Evolutionary conservation across 2,329 filamentous ascomycete genomes (phyloP).

Genomic region (Aspergillus texensis): DNA sequence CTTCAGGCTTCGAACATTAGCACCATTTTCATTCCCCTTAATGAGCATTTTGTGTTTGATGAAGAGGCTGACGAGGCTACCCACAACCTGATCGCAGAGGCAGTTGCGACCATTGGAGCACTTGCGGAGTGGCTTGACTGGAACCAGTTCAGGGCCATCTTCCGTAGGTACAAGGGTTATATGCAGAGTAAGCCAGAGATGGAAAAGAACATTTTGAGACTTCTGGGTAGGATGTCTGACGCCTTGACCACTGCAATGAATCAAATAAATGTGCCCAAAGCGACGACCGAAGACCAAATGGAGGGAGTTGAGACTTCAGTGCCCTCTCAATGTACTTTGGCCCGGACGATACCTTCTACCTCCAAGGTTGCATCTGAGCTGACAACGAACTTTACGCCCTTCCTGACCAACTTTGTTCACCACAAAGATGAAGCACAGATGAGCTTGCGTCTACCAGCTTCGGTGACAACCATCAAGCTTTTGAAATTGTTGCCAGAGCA

Average conservation of each 20-base stretch:
- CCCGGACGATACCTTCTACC: slow-evolving; percentile 66
- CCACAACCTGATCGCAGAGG: slow-evolving; percentile 83
- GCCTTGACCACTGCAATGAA: slow-evolving; percentile 63
- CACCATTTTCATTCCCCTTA: slow-evolving; percentile 84
- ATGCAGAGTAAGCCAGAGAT: slow-evolving; percentile 77
- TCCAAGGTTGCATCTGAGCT: slow-evolving; percentile 73
- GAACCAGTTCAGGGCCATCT: slow-evolving; percentile 83
- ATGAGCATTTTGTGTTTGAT: slow-evolving; percentile 93
- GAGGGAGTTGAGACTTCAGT: slow-evolving; percentile 32
- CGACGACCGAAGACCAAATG: slow-evolving; percentile 26
- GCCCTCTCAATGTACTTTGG: slow-evolving; percentile 51
- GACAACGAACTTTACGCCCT: slow-evolving; percentile 73
- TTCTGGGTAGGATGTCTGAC: slow-evolving; percentile 81
- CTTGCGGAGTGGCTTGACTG: slow-evolving; percentile 80
- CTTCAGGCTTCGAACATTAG: slow-evolving; percentile 78
- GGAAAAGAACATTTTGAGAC: slow-evolving; percentile 81
- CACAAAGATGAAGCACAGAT: slow-evolving; percentile 94
- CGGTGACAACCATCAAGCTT: slow-evolving; percentile 84
- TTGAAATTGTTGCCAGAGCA: slow-evolving; percentile 75
- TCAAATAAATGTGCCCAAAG: slow-evolving; percentile 26
- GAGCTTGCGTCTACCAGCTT: slow-evolving; percentile 87
- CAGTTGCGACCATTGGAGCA: slow-evolving; percentile 76
- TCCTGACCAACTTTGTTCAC: slow-evolving; percentile 81
- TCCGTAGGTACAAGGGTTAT: slow-evolving; percentile 82
- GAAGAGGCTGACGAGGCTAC: slow-evolving; percentile 74